Base-by-base conservation (phyloP, 805 yeast species). In the Wickerhamomyces tratensis region DNA sequence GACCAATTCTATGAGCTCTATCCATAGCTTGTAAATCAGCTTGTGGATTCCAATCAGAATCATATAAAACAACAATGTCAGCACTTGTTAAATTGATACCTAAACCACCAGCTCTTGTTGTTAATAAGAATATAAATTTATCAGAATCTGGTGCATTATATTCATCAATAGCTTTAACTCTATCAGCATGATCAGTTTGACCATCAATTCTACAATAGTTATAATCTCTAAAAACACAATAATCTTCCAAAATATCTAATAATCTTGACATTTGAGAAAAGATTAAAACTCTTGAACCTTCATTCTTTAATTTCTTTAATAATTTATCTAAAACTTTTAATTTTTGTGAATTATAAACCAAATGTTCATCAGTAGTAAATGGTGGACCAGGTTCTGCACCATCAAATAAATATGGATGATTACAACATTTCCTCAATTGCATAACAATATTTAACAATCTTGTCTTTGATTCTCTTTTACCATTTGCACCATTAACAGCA, bases 331-430 rank as follows among this genome's bases (percentile, higher is more conserved):
- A 65, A 25, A 84, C 81, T 39, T 79, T 70, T 72, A 84, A 71
- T 56, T 84, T 84, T 43, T 79, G 81, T 5, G 88, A 71, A 57
- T 84, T 84, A 59, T 61, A 81, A 33, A 84, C 79, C 57, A 84
- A 68, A 63, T 84, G 94, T 57, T 84, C 93, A 59, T 84, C 94
- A 0, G 91, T 84, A 8, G 93, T 84, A 52, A 68, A 84, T 25
- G 94, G 94, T 15, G 94, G 94, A 11, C 94, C 94, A 1, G 93
- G 93, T 55, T 84, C 94, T 1, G 91, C 93, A 37, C 94, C 94
- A 58, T 84, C 93, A 53, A 84, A 84, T 35, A 84, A 62, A 56
- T 84, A 84, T 12, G 94, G 94, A 63, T 84, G 94, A 53, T 84
- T 84, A 63, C 91, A 84, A 59, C 93, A 84, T 59, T 84, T 84